Evolutionary conservation across 2,329 filamentous ascomycete species (phyloP), one percentile per base, ranked within the genome.

Genomic region (Neonectria ditissima): DNA sequence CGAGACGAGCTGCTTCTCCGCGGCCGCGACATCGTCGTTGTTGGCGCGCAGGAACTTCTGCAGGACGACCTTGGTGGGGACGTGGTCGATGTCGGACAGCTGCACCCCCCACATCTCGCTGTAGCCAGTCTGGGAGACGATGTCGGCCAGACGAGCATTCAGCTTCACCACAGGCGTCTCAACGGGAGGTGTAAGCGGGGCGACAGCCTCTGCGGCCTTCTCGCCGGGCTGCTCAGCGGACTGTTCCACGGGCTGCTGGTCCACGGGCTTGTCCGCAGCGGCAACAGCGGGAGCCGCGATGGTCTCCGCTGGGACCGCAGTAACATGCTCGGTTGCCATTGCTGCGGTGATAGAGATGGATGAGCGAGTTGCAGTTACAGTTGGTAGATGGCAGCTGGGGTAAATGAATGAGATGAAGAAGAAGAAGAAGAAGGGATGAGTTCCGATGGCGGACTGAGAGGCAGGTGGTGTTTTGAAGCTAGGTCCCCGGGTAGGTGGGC

Each of bases 1-100:
- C 73, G 91, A 89, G 62, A 82, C 84, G 47, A 98, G 87, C 81
- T 97, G 94, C 59, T 90, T 87, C 75, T 90, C 89, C 16, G 94
- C 92, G 75, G 90, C 90, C 56, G 84, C 83, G 7, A 93, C 77
- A 74, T 97, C 89, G 65, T 91, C 90, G 65, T 90, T 89, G 77
- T 97, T 97, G 76, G 94, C 95, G 71, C 94, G 92, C 59, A 98
- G 87, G 81, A 94, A 97, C 83, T 97, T 98, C 77, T 97, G 93
- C 52, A 97, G 84, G 55, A 97, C 87, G 72, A 97, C 90, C 76
- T 92, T 90, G 51, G 92, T 94, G 58, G 92, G 92, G 55, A 94
- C 84, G 72, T 93, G 85, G 43, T 80, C 78, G 20, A 80, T 79
- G 61, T 82, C 79, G 14, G 79, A 79, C 47, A 97, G 87, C 32